Conservation (phyloP, 2,329 filamentous ascomycete genomes). For the Lomentospora prolificans region DNA sequence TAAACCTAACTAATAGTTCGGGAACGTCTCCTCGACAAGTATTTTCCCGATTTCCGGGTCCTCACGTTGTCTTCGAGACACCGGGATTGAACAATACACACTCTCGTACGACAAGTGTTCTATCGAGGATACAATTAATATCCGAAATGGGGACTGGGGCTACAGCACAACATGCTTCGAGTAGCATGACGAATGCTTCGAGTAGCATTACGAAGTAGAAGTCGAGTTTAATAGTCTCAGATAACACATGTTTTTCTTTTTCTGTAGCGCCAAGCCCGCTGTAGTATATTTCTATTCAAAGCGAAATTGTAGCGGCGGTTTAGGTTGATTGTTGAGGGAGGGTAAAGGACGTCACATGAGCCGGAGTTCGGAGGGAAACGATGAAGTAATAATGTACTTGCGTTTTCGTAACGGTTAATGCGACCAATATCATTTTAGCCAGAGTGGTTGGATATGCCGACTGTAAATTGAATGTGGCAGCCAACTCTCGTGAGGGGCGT, state of each 20-base stretch:
- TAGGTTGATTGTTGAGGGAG: not conserved
- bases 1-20: not conserved
- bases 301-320: not conserved
- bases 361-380: not conserved
- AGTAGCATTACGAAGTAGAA: too few species aligned
- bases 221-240: not conserved
- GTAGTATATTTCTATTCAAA: not conserved
- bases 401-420: not conserved
- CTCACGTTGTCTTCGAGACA: not conserved
- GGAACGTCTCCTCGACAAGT: not conserved
- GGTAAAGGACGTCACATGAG: constrained; percentile 6
- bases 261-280: not conserved
- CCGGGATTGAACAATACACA: too few species aligned
- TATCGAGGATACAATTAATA: too few species aligned
- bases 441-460: constrained; percentile 7
- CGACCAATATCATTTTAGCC: constrained; percentile 1
- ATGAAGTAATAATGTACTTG: not conserved
- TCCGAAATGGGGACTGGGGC: too few species aligned
- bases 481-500: not conserved
- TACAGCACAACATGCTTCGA: too few species aligned
- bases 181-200: too few species aligned
- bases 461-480: constrained; percentile 4
- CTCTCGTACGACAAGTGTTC: not conserved
- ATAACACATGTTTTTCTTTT: not conserved
- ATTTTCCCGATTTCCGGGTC: not conserved